Evolutionary conservation across 2,329 filamentous ascomycete genomes (phyloP), one percentile per base, ranked within the genome.

Genomic region (Thermomyces lanuginosus): DNA sequence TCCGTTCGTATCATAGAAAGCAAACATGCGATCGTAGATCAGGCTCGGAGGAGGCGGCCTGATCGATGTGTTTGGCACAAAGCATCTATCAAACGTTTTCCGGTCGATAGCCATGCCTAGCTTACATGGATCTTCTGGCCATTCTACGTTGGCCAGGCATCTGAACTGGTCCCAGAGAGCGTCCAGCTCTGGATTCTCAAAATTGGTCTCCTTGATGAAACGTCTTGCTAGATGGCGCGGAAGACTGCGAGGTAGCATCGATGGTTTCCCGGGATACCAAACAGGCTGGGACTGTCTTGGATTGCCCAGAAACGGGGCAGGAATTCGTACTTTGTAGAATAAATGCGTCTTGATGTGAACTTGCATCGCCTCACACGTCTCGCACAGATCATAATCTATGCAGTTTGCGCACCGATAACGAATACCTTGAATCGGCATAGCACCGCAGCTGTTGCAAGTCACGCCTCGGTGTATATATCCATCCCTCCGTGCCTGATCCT

Each of bases 111-210:
- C 89, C 40, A 86, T 64, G 29, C 68, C 63, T 21, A 93, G 64
- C 12, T 74, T 67, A 40, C 79, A 73, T 0, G 82, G 79, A 45
- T 95, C 86, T 10, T 76, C 69, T 17, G 71, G 60, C 76, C 78
- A 92, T 46, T 86, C 75, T 4, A 75, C 76, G 38, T 79, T 86
- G 21, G 86, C 86, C 53, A 93, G 75, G 48, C 84, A 93, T 4
- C 80, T 84, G 67, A 92, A 98, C 46, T 95, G 86, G 45, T 95
- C 86, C 76, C 84, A 95, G 21, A 92, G 70, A 5, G 84, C 86
- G 53, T 95, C 86, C 4, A 98, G 61, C 49, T 92, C 82, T 2
- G 82, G 76, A 15, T 77, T 69, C 44, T 93, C 83, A 51, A 91
- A 80, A 10, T 72, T 72, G 0, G 78, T 83, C 34, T 80, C 74